Evolutionary conservation across 2,329 filamentous ascomycete species (phyloP).

Genomic region (Aspergillus niger): DNA sequence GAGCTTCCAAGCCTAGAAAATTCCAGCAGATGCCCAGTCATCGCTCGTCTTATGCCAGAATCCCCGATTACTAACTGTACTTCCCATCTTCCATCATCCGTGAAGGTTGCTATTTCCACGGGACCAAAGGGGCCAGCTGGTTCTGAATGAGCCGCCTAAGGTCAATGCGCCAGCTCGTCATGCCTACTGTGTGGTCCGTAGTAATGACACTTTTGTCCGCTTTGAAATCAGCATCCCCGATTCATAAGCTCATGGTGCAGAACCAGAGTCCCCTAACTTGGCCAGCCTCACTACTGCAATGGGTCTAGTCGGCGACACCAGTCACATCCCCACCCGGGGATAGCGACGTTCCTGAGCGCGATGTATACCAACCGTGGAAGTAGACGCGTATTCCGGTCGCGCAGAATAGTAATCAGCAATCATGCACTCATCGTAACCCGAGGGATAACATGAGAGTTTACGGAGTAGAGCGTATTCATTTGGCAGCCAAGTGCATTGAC

Average conservation of each 20-base stretch:
- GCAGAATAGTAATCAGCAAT: not conserved
- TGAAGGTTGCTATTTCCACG: slow-evolving; percentile 1
- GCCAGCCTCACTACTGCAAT: not conserved
- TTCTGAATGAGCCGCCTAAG: not conserved
- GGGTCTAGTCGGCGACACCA: not conserved
- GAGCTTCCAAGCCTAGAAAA: slow-evolving; percentile 6
- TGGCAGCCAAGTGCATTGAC: not conserved
- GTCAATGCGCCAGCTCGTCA: not conserved
- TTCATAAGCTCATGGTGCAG: not conserved
- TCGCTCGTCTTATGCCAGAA: not conserved
- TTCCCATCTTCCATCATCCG: not conserved
- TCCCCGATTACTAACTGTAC: not conserved
- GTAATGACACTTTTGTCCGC: not conserved
- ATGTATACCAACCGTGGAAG: not conserved
- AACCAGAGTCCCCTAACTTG: not conserved
- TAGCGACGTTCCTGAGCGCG: not conserved
- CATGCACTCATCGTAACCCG: not conserved
- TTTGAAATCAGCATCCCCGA: not conserved
- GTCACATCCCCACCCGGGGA: slow-evolving; percentile 1
- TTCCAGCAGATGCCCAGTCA: slow-evolving; percentile 12
- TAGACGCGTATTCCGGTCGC: not conserved
- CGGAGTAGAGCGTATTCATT: not conserved
- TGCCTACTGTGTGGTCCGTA: not conserved
- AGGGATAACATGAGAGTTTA: not conserved
- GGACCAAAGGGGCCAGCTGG: not conserved